Conservation (phyloP, 768 basidiomycete species). For the Panaeolus cyanescens region DNA sequence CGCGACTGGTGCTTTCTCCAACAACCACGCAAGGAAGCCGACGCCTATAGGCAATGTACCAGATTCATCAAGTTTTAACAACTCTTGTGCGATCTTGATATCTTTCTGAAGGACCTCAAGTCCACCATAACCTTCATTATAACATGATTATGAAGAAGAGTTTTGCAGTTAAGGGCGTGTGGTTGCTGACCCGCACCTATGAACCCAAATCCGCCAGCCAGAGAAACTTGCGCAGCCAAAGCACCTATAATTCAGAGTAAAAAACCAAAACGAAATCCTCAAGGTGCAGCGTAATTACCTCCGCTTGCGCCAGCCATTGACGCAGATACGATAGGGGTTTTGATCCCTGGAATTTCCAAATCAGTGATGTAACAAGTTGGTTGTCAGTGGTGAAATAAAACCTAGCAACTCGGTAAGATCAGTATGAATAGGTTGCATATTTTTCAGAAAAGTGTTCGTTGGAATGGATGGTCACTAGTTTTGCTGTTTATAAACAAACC, state of each 20-base stretch:
- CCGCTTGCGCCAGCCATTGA: slow-evolving; percentile 77
- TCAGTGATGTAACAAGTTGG: neutral
- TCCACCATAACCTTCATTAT: slow-evolving; percentile 45
- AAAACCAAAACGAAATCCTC: neutral
- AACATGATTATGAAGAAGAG: slow-evolving; percentile 5
- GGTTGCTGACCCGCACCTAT: slow-evolving; percentile 53
- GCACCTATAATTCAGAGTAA: slow-evolving; percentile 31
- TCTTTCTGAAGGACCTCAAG: slow-evolving; percentile 49
- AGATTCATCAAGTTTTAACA: slow-evolving; percentile 35
- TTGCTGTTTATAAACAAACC: neutral
- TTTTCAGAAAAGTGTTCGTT: neutral
- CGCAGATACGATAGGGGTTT: slow-evolving; percentile 60
- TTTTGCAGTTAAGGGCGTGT: slow-evolving; percentile 6
- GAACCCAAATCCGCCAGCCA: slow-evolving; percentile 79
- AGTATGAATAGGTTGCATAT: slow-evolving; percentile 32
- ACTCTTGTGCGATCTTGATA: slow-evolving; percentile 51
- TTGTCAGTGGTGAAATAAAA: slow-evolving; percentile 21
- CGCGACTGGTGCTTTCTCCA: slow-evolving; percentile 49
- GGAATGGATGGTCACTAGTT: neutral
- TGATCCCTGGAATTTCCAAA: slow-evolving; percentile 40
- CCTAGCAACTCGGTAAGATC: slow-evolving; percentile 54
- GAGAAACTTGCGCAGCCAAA: slow-evolving; percentile 61
- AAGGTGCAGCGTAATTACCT: slow-evolving; percentile 32
- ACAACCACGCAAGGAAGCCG: slow-evolving; percentile 74
- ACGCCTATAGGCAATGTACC: slow-evolving; percentile 62